Base-by-base conservation (phyloP, 345 rosid species). In the Citrus trifoliata region DNA sequence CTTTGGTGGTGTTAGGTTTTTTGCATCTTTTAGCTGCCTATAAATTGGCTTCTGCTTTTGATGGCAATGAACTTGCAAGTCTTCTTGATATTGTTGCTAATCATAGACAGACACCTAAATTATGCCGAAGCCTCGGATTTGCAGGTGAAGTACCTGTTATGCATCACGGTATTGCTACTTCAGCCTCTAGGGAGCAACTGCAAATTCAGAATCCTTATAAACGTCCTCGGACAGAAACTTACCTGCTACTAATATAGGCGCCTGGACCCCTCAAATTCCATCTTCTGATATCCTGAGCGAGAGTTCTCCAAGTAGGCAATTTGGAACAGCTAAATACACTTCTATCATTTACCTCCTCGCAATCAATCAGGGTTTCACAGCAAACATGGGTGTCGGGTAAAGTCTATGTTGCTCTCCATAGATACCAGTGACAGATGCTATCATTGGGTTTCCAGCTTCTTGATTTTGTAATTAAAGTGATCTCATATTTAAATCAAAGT, bases 1-100 rank as follows among this genome's bases (percentile, higher is more conserved):
- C 84, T 40, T 66, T 78, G 68, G 89, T 85, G 76, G 85, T 86
- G 61, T 76, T 88, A 78, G 83, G 85, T 25, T 85, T 88, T 78
- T 76, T 88, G 65, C 79, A 83, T 71, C 82, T 89, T 76, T 58
- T 90, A 58, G 87, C 87, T 77, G 81, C 84, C 42, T 88, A 83
- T 75, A 78, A 81, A 75, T 76, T 87, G 80, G 84, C 78, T 28
- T 77, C 79, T 76, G 37, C 78, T 40, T 87, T 88, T 30, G 76
- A 75, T 72, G 46, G 55, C 2, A 77, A 75, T 12, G 88, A 86
- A 70, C 73, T 86, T 24, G 73, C 58, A 12, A 65, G 38, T 65
- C 79, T 77, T 61, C 85, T 83, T 24, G 79, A 87, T 82, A 68
- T 35, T 42, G 75, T 80, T 73, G 77, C 75, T 81, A 86, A 84